Evolutionary conservation across 768 basidiomycete genomes (phyloP).

Genomic region (Termitomyces sp.): DNA sequence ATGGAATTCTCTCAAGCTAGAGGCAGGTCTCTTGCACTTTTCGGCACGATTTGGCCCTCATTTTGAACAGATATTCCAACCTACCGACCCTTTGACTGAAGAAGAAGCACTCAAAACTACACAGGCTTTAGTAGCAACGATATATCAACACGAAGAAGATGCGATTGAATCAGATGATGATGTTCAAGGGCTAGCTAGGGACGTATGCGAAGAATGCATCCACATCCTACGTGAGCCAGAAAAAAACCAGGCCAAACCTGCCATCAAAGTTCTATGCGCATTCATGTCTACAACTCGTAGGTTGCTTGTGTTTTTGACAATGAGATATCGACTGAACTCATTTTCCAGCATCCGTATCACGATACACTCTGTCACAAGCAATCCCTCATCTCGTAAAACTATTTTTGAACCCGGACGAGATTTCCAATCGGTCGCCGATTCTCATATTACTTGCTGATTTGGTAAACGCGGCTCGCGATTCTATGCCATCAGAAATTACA

Average conservation of each 20-base stretch:
- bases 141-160: conserved; percentile 49
- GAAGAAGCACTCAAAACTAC: conserved; percentile 65
- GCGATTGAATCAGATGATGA: conserved; percentile 32
- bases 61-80: conserved; percentile 78
- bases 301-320: conserved; percentile 22
- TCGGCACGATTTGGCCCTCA: not conserved
- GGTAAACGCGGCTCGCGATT: conserved; percentile 47
- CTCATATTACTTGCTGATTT: conserved; percentile 65
- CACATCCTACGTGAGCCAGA: conserved; percentile 83
- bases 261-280: conserved; percentile 76
- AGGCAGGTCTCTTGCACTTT: conserved; percentile 43
- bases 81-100: conserved; percentile 75
- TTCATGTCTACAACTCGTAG: conserved; percentile 76
- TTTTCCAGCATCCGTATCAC: conserved; percentile 57
- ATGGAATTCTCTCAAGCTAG: conserved; percentile 90
- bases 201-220: conserved; percentile 78
- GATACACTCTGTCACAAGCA: conserved; percentile 60
- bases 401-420: conserved; percentile 69
- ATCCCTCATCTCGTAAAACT: conserved; percentile 73
- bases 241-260: conserved; percentile 86
- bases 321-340: not conserved
- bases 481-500: conserved; percentile 19
- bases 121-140: conserved; percentile 67
- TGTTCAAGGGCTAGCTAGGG: conserved; percentile 57
- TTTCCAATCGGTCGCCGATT: conserved; percentile 58